phyloP scores from a whole-genome alignment of 2,329 filamentous ascomycete species.

The Fusarium mangiferae region DNA sequence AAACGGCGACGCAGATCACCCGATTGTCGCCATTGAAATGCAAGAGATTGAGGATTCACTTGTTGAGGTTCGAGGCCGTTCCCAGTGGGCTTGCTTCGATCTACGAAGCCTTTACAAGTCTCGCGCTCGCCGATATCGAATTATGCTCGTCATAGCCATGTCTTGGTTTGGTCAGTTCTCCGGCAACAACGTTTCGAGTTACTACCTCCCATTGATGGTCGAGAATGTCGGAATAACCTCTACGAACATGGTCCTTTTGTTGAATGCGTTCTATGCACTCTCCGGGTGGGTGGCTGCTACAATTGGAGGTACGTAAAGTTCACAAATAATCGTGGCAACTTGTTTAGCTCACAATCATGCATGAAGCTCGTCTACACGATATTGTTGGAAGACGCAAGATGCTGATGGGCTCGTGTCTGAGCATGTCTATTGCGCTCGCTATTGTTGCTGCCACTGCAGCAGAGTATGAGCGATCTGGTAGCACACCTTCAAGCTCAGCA shows the following conservation, averaged over 20 bases:
- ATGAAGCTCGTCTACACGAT: background rate
- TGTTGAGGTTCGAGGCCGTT: background rate
- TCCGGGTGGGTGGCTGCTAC: background rate
- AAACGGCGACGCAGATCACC: background rate
- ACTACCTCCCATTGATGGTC: background rate
- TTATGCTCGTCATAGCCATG: background rate
- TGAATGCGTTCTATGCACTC: background rate
- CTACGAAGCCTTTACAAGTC: background rate
- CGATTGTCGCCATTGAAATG: background rate
- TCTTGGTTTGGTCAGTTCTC: background rate
- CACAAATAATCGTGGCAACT: accelerated
- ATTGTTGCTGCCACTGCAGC: background rate
- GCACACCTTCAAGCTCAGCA: background rate
- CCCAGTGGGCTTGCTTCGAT: background rate
- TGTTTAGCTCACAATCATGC: accelerated
- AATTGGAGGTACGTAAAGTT: background rate
- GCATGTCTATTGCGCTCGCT: background rate
- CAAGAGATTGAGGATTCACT: background rate
- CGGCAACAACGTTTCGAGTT: background rate
- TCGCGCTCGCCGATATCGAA: background rate
- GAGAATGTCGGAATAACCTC: background rate
- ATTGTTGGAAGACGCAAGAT: background rate
- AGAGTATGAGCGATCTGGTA: background rate
- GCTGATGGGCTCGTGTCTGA: background rate
- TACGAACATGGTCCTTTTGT: background rate